phyloP scores from a whole-genome alignment of 2,329 filamentous ascomycete species.

The Grosmannia huntii region DNA sequence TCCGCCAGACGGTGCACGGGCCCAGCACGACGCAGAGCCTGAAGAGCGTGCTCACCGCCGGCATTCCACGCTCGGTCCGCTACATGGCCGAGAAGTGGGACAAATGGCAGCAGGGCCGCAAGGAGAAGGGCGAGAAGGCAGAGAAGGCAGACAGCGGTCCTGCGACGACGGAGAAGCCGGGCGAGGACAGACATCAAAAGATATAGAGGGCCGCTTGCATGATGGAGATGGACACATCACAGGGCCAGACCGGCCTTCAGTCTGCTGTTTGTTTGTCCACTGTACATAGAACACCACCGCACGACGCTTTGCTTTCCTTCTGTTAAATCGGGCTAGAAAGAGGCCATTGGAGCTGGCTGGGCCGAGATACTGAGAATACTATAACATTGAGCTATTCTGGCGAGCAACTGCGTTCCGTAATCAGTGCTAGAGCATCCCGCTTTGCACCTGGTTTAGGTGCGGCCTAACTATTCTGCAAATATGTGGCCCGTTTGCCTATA shows the following conservation, averaged over 20 bases:
- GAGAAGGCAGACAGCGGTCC: neutral
- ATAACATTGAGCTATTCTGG: neutral
- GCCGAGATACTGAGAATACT: too few relatives aligned
- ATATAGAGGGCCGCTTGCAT: neutral
- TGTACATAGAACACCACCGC: neutral
- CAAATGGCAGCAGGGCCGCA: conserved; percentile 40
- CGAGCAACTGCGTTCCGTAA: too few relatives aligned
- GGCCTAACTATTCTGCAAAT: too few relatives aligned
- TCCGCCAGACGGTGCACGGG: conserved; percentile 84
- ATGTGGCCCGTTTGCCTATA: too few relatives aligned
- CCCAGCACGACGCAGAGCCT: conserved; percentile 78
- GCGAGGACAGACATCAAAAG: neutral
- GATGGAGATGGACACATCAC: too few relatives aligned
- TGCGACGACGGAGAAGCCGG: neutral
- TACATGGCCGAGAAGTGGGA: conserved; percentile 74
- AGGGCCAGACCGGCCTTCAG: neutral
- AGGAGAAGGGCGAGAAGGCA: neutral
- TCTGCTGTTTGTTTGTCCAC: neutral
- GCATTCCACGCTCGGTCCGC: conserved; percentile 52
- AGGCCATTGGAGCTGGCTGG: neutral
- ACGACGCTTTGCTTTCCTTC: neutral
- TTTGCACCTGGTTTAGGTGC: too few relatives aligned
- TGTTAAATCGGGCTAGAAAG: neutral
- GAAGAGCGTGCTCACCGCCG: conserved; percentile 74
- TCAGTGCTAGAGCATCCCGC: too few relatives aligned